Base-by-base conservation (phyloP, 257 asterid species). In the Fraxinus quadrangulata region DNA sequence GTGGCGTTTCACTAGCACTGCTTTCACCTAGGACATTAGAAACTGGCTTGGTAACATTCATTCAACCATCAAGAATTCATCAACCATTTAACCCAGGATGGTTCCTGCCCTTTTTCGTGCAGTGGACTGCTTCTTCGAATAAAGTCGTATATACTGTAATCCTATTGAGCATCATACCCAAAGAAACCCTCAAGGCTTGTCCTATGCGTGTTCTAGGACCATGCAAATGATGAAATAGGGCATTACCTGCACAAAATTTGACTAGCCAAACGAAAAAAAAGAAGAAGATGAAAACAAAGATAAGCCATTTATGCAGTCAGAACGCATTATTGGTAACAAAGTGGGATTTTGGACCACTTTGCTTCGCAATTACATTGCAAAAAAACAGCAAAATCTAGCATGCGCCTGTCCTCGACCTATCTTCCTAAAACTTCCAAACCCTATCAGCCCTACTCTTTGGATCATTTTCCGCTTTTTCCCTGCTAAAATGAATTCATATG, bases 361-460 rank as follows among this genome's bases (percentile, higher is more conserved):
- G 54, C 74, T n/a, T 72, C 75, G 39, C 81, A 74, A 82, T 80
- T 77, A 77, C 75, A 47, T 66, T 63, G 79, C 75, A 21, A 73
- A 54, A 49, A 42, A 70, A 82, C 80, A 70, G 75, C 39, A 79
- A 45, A 79, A 78, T 39, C 40, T 72, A 72, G 86, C 88, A 82
- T 82, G 86, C 86, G 77, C 30, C 56, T 75, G 84, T 73, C 81
- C 84, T 74, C 88, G 67, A 56, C 79, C 88, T 85, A 84, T 75
- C 33, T 11, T 56, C 68, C 87, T 76, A 81, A 30, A 40, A 67
- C 70, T 72, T 80, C 87, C 83, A 76, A 74, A 73, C 84, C 82
- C 87, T 84, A 84, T 80, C 69, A 71, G 39, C 84, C 80, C 87
- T 84, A 84, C 69, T 63, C 34, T 26, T 63, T 63, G 26, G 16